Percentiles rank a stretch among this genome's conserved stretches.
Evolutionary conservation across 2,329 filamentous ascomycete genomes (phyloP).

Genomic region (Ceratocystis diversiconidia): DNA sequence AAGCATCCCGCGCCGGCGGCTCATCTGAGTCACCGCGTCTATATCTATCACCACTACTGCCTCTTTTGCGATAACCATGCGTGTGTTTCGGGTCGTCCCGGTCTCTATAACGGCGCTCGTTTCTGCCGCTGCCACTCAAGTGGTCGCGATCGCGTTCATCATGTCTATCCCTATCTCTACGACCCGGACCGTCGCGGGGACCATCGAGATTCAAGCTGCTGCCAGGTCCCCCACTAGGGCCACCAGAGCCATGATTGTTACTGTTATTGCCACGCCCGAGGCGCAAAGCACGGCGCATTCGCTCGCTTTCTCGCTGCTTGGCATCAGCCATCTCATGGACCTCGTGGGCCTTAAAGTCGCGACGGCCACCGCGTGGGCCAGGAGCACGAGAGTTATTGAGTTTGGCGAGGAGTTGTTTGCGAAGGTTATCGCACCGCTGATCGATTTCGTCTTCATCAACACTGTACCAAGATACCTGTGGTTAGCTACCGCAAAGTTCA

Average conservation of each 20-base stretch:
- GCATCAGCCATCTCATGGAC: conserved; percentile 92
- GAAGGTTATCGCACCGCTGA: conserved; percentile 33
- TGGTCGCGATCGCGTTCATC: not conserved
- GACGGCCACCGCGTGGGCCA: conserved; percentile 26
- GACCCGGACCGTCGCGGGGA: not conserved
- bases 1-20: not conserved
- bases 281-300: conserved; percentile 65
- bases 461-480: conserved; percentile 28
- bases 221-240: not conserved
- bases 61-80: not conserved
- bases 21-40: not conserved
- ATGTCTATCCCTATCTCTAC: not conserved
- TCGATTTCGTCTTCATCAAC: conserved; percentile 88
- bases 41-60: not conserved
- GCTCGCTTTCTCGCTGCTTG: conserved; percentile 90
- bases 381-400: conserved; percentile 24
- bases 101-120: conserved; percentile 14
- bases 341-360: conserved; percentile 73
- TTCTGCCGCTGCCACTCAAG: not conserved
- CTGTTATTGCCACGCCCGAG: conserved; percentile 4
- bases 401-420: conserved; percentile 30
- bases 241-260: not conserved
- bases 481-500: not conserved
- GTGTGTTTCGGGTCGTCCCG: conserved; percentile 12
- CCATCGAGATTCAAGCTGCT: not conserved